A percentile compares a stretch with the other conserved stretches of the same genome.
phyloP scores from a whole-genome alignment of 2,329 filamentous ascomycete genomes.

The Eutypa lata region DNA sequence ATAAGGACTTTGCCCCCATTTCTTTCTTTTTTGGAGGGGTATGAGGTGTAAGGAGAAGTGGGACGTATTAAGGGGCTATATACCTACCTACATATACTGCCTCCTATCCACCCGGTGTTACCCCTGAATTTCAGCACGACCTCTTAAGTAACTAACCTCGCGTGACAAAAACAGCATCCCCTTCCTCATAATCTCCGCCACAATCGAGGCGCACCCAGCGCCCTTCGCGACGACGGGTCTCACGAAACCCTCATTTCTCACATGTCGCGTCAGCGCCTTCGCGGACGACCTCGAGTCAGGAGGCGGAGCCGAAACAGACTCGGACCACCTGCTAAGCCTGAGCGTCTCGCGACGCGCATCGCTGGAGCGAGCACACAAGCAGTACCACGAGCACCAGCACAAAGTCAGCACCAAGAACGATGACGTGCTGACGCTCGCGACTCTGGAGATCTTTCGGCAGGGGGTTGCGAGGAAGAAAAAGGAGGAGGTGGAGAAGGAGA shows the following conservation, averaged over 20 bases:
- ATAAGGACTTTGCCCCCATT: too few relatives aligned
- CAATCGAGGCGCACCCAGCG: conserved; percentile 24
- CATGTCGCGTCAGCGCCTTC: conserved; percentile 19
- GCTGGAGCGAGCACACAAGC: conserved; percentile 1
- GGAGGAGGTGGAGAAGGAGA: background rate
- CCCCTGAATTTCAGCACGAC: too few relatives aligned
- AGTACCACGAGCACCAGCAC: conserved; percentile 7
- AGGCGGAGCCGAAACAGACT: background rate
- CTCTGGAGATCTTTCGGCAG: conserved; percentile 19
- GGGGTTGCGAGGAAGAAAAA: background rate
- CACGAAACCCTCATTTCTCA: conserved; percentile 21
- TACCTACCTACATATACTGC: too few relatives aligned
- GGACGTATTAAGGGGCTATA: too few relatives aligned
- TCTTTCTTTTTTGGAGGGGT: background rate
- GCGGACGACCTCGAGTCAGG: conserved; percentile 20
- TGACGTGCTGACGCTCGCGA: conserved; percentile 20
- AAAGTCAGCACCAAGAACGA: conserved; percentile 16
- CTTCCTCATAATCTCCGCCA: conserved; percentile 26
- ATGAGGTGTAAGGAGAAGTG: too few relatives aligned
- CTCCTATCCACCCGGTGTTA: too few relatives aligned
- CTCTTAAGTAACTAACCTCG: too few relatives aligned
- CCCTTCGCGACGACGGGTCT: conserved; percentile 26
- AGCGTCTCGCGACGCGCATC: conserved; percentile 25
- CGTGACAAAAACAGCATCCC: conserved; percentile 20
- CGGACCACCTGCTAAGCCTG: conserved; percentile 2